phyloP scores from a whole-genome alignment of 2,329 filamentous ascomycete species.

The Leptodontidium sp. region DNA sequence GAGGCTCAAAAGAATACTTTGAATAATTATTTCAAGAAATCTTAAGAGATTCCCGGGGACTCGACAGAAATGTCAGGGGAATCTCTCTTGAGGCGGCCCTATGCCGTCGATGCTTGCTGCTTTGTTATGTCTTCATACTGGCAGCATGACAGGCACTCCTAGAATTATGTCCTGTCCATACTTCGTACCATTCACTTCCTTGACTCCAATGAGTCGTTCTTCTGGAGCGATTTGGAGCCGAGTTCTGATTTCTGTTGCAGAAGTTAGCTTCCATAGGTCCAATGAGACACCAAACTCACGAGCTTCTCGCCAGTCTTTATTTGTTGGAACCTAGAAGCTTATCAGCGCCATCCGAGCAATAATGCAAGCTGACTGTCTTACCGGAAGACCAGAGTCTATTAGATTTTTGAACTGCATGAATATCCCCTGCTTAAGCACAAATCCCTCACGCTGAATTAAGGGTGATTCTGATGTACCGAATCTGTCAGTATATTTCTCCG shows the following conservation, averaged over 20 bases:
- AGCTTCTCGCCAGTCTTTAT: slow-evolving; percentile 54
- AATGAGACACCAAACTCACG: slow-evolving; percentile 26
- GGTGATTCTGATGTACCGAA: slow-evolving; percentile 44
- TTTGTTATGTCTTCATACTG: slow-evolving; percentile 20
- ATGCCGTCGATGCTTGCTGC: too few species aligned
- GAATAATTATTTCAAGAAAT: slow-evolving; percentile 61
- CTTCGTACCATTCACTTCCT: slow-evolving; percentile 35
- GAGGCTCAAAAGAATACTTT: slow-evolving; percentile 60
- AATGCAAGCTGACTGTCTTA: background rate
- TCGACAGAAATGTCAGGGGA: too few species aligned
- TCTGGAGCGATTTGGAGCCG: slow-evolving; percentile 31
- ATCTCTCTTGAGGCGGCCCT: too few species aligned
- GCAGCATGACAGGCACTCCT: slow-evolving; percentile 31
- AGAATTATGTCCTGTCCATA: slow-evolving; percentile 34
- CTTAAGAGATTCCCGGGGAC: slow-evolving; percentile 18
- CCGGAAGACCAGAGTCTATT: slow-evolving; percentile 50
- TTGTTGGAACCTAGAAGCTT: slow-evolving; percentile 12
- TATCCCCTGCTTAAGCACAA: slow-evolving; percentile 54
- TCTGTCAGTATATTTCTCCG: slow-evolving; percentile 1
- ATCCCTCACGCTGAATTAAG: slow-evolving; percentile 53
- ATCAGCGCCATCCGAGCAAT: background rate
- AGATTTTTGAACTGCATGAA: slow-evolving; percentile 56
- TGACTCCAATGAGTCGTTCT: slow-evolving; percentile 32
- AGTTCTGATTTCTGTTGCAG: slow-evolving; percentile 31
- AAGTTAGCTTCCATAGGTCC: slow-evolving; percentile 14